Base-by-base conservation (phyloP, 164 flowering plant species). In the Cinnamomum chago region DNA sequence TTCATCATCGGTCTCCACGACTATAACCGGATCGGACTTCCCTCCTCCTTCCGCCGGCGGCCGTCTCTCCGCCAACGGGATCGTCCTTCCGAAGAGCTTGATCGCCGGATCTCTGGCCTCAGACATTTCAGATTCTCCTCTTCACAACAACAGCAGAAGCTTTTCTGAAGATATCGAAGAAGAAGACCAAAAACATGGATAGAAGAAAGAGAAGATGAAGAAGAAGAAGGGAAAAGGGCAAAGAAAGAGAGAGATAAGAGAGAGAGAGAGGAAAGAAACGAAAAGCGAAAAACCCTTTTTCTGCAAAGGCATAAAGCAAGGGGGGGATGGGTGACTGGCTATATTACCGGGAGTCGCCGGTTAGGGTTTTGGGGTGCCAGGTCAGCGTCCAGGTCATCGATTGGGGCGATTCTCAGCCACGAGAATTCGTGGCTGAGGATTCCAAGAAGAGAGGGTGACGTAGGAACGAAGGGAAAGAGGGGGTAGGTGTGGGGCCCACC, bases 81-180 rank as follows among this genome's bases (percentile, higher is more conserved):
- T 85, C 66, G 81, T 85, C 67, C 77, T 77, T 17, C 90, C 90
- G 72, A 87, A 85, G 55, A 85, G 88, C 86, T 83, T 85, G 65
- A 87, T 80, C 22, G 85, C 87, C 66, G 85, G 86, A 79, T 84
- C 85, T 67, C 72, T 82, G 22, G 47, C 20, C 67, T 70, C 76
- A 33, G 75, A 65, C 82, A 80, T 79, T 52, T 47, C 71, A 50
- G 67, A 65, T 13, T 76, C 71, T 66, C 67, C 73, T 78, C 55
- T 65, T 55, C 65, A 64, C 30, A 15, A 3, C 71, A 47, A 23
- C 67, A 15, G 28, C 51, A n/a, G 20, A 10, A 50, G 55, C 27
- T 58, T 47, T 27, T 11, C 10, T 40, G 64, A 67, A 65, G 50
- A 50, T 27, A 65, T 66, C 60, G 47, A 67, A 55, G 76, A 35